A percentile compares a stretch with the other conserved stretches of the same genome.
phyloP scores from a whole-genome alignment of 352 stramenopile species.

The Globisporangium barbulae region DNA sequence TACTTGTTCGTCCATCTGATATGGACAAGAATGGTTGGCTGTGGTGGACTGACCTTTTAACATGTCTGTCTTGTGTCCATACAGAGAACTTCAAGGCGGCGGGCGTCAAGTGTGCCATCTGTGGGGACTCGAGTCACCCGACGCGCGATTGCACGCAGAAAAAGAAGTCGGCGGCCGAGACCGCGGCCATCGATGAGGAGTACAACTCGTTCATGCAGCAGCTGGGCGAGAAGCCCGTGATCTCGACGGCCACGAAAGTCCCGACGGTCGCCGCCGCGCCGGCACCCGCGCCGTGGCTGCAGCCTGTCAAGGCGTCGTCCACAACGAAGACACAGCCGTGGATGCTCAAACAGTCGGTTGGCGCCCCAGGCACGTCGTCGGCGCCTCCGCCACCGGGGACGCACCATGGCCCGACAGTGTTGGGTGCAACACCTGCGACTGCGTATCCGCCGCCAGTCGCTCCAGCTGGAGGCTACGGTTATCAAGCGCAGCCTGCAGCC shows the following conservation, averaged over 20 bases:
- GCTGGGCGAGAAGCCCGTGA: constrained; percentile 70
- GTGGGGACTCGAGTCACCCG: constrained; percentile 96
- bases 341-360: constrained; percentile 52
- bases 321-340: constrained; percentile 46
- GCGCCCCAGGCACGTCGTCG: constrained; percentile 34
- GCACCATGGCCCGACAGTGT: constrained; percentile 17
- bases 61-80: constrained; percentile 18
- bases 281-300: constrained; percentile 43
- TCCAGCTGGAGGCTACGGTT: constrained; percentile 28
- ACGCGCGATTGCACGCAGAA: constrained; percentile 96
- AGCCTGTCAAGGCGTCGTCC: constrained; percentile 48
- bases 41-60: background rate
- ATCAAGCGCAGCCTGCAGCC: constrained; percentile 9
- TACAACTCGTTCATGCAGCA: constrained; percentile 88
- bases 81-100: constrained; percentile 72
- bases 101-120: constrained; percentile 97
- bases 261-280: constrained; percentile 6
- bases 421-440: constrained; percentile 47
- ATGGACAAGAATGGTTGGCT: background rate
- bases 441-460: constrained; percentile 47
- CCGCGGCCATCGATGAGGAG: constrained; percentile 78
- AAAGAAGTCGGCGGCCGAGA: constrained; percentile 66
- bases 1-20: background rate
- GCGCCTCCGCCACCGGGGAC: constrained; percentile 27
- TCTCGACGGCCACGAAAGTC: constrained; percentile 48